phyloP scores from a whole-genome alignment of 2,329 filamentous ascomycete genomes.

The Penicillium sp. region DNA sequence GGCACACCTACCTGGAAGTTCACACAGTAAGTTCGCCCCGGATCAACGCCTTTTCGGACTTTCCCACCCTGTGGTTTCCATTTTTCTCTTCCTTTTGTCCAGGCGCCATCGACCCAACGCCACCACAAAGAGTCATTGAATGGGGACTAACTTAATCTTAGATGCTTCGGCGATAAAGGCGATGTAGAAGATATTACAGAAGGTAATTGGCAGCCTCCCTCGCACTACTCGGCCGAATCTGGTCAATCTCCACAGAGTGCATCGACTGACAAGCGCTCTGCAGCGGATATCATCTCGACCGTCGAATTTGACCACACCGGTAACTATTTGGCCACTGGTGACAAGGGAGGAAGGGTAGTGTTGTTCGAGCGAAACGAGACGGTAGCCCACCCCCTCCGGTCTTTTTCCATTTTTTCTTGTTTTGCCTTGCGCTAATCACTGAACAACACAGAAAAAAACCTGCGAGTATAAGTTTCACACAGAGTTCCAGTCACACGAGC shows the following conservation, averaged over 20 bases:
- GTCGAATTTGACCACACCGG: constrained; percentile 55
- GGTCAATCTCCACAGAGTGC: constrained; percentile 4
- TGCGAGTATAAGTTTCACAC: constrained; percentile 99
- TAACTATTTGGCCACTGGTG: constrained; percentile 54
- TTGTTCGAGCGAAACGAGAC: constrained; percentile 79
- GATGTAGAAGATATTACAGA: constrained; percentile 99
- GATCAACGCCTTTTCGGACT: constrained; percentile 1
- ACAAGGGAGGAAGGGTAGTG: constrained; percentile 54
- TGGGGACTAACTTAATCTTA: constrained; percentile 41
- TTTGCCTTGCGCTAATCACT: constrained; percentile 34
- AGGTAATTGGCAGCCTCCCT: constrained; percentile 55
- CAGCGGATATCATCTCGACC: constrained; percentile 54
- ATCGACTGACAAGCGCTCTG: constrained; percentile 16
- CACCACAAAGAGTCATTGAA: neutral
- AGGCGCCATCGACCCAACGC: neutral
- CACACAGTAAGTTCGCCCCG: constrained; percentile 74
- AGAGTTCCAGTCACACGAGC: constrained; percentile 98
- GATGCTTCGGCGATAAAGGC: constrained; percentile 99
- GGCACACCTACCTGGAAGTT: constrained; percentile 99
- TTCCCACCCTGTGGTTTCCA: neutral
- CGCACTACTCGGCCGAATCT: constrained; percentile 2
- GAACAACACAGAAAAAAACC: constrained; percentile 79
- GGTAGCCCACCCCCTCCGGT: constrained; percentile 49
- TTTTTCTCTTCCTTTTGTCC: neutral
- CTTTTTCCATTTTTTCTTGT: neutral